Conservation (phyloP, 2,329 filamentous ascomycete genomes). For the Hymenoscyphus albidus region DNA sequence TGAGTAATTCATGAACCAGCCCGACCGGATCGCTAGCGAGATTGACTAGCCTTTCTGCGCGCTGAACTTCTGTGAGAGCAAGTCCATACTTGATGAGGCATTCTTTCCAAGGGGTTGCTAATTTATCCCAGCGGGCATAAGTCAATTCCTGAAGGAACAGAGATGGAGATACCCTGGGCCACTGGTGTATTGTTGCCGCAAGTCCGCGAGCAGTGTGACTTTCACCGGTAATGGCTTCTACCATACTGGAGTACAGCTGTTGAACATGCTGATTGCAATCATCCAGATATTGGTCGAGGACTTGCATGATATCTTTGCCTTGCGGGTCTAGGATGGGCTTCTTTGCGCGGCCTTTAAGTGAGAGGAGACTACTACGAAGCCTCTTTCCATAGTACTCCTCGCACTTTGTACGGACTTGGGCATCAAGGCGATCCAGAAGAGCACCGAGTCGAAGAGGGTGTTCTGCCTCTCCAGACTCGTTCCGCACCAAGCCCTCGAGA, state of each 20-base stretch:
- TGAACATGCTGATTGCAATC: background rate
- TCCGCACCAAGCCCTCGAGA: background rate
- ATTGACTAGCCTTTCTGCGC: constrained; percentile 37
- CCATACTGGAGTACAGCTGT: background rate
- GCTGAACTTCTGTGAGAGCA: constrained; percentile 20
- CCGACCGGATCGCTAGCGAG: constrained; percentile 29
- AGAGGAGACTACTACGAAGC: background rate
- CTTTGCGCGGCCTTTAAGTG: background rate
- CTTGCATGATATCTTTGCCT: background rate
- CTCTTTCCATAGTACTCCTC: background rate
- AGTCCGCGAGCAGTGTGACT: background rate
- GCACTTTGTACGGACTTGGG: background rate
- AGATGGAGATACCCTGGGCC: constrained; percentile 3
- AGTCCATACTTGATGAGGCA: constrained; percentile 21
- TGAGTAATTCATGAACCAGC: constrained; percentile 43
- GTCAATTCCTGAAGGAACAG: constrained; percentile 5
- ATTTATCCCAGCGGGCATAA: background rate
- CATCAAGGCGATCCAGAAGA: background rate
- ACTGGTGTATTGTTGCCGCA: background rate
- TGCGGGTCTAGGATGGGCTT: background rate
- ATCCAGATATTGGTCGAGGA: background rate
- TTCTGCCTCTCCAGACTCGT: background rate
- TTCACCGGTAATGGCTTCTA: background rate
- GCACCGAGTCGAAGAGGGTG: background rate
- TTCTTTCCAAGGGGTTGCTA: constrained; percentile 17